These are phyloP conservation scores for Erodium maritimum DNA, from an alignment of 345 rosid genomes.

Conservation along the genomic window DNA sequence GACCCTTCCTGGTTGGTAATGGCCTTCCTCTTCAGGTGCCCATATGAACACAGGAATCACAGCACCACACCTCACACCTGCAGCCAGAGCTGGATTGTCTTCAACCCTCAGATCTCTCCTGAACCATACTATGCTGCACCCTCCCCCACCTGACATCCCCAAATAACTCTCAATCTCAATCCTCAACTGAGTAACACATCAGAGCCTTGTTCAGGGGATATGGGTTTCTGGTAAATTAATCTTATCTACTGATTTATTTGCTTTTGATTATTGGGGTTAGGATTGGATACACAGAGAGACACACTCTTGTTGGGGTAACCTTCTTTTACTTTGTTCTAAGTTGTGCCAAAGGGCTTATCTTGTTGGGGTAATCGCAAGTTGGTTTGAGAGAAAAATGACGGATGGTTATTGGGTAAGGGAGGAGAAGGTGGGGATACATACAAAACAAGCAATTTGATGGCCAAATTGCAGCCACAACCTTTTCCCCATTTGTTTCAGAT, in stretches of 20 bases:
- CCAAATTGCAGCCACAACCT: slow-evolving; percentile 54
- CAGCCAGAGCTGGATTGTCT: slow-evolving; percentile 92
- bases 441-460: slow-evolving; percentile 9
- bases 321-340: no score
- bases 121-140: slow-evolving; percentile 91
- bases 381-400: slow-evolving; percentile 8
- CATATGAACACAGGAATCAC: slow-evolving; percentile 70
- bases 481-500: slow-evolving; percentile 9
- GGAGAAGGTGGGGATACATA: slow-evolving; percentile 20
- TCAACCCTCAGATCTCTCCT: slow-evolving; percentile 97
- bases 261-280: no score
- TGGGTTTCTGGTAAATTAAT: no score
- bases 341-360: no score
- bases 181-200: no score
- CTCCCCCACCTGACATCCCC: slow-evolving; percentile 56
- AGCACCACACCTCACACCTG: slow-evolving; percentile 84
- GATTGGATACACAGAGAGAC: no score
- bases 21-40: slow-evolving; percentile 97
- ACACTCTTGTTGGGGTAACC: no score
- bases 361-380: no score
- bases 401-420: slow-evolving; percentile 12
- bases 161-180: slow-evolving; percentile 3
- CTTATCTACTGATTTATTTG: no score
- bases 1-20: slow-evolving; percentile 80
- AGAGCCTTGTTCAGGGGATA: slow-evolving; percentile 2